Base-by-base conservation (phyloP, 2,329 filamentous ascomycete species). In the Aspergillus terreus region DNA sequence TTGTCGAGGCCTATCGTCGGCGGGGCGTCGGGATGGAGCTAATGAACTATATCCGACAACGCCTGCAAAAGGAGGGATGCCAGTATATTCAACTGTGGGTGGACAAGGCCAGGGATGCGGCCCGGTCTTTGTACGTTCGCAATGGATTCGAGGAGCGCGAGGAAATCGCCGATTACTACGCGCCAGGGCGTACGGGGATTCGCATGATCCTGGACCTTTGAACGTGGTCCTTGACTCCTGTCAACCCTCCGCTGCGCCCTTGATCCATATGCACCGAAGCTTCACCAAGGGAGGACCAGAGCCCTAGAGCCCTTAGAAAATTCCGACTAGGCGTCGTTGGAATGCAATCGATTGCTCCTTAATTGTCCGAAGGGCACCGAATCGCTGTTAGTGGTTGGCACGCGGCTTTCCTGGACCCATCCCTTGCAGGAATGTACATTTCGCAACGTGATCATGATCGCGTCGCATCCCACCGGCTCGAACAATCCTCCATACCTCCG, bases 41-140 rank as follows among this genome's bases (percentile, higher is more conserved):
- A 52, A 63, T 81, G 61, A 62, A 67, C 53, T 71, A 71, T 55
- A 70, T 79, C 57, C 66, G 70, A 46, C 58, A 65, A 46, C 67
- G 70, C 45, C 68, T 80, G 50, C 67, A 67, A 57, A 72, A 67
- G 56, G 73, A 76, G 62, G 76, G 75, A 46, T 79, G 76, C 61
- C 67, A 72, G 55, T 72, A 62, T 44, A 72, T 81, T 51, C 72
- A 77, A 41, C 61, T 80, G 47, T 80, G 78, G 78, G 78, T 80
- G 42, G 77, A 81, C 55, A 72, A 76, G 63, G 70, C 62, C 44
- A 72, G 76, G 56, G 59, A 66, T 33, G 66, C 71, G 52, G 77
- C 79, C 6, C 69, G 72, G 56, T 63, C 63, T 45, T 60, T 80
- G 52, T 81, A 81, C 65, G 50, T 57, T 21, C 67, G 69, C 6